Conservation (phyloP, 192 early-diverging fungal genomes). For the Geosiphon pyriformis region DNA sequence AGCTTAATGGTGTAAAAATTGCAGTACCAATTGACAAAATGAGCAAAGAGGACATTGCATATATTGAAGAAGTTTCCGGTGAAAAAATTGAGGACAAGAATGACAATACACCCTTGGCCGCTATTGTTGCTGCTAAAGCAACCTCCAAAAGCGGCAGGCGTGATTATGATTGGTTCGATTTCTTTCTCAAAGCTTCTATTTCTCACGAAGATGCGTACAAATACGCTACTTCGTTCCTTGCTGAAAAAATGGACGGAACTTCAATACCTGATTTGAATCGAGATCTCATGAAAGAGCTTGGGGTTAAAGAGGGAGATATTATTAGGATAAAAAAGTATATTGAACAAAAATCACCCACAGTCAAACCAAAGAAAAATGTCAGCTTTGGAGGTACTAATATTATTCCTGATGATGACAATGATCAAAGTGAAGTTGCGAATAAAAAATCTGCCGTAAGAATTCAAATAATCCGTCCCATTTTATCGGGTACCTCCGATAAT, state of each 20-base stretch:
- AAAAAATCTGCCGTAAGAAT: constrained; percentile 28
- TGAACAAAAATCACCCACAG: constrained; percentile 43
- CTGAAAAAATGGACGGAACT: constrained; percentile 78
- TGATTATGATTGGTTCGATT: constrained; percentile 94
- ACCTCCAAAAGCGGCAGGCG: constrained; percentile 48
- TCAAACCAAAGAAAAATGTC: constrained; percentile 38
- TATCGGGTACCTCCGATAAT: constrained; percentile 44
- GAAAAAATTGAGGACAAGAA: constrained; percentile 32
- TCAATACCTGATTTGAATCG: constrained; percentile 71
- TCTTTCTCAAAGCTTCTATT: constrained; percentile 72
- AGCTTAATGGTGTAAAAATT: constrained; percentile 92
- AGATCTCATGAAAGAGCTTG: constrained; percentile 69
- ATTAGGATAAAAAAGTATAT: constrained; percentile 65
- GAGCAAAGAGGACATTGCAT: constrained; percentile 49
- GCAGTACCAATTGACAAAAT: constrained; percentile 88
- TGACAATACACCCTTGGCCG: constrained; percentile 11
- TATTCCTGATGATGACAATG: constrained; percentile 28
- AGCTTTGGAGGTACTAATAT: constrained; percentile 32
- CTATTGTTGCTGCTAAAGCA: constrained; percentile 23
- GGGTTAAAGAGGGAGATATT: constrained; percentile 82
- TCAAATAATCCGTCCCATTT: constrained; percentile 30
- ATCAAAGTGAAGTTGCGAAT: constrained; percentile 25
- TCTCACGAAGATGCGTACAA: constrained; percentile 68
- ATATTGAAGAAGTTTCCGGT: constrained; percentile 47
- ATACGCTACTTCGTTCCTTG: constrained; percentile 82